A percentile compares a stretch with the other conserved stretches of the same genome.
Conservation (phyloP, 768 basidiomycete genomes). For the Suillus paluster region DNA sequence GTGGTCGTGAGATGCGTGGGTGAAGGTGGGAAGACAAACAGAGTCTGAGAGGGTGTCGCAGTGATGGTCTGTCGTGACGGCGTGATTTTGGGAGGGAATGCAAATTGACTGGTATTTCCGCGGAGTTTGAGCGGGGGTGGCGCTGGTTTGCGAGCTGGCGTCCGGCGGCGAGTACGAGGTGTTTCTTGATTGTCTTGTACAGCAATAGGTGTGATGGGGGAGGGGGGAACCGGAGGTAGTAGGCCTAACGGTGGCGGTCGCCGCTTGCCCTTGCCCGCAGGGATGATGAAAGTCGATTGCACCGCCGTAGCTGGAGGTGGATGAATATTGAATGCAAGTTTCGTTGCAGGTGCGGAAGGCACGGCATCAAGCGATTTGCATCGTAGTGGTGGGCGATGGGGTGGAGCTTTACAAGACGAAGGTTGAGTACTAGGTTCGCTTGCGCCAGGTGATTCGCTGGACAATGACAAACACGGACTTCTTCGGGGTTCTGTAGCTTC, state of each 20-base stretch:
- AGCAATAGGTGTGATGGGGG: constrained; percentile 60
- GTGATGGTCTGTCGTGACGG: constrained; percentile 30
- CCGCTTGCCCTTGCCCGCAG: constrained; percentile 53
- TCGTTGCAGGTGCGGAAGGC: constrained; percentile 62
- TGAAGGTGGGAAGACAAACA: constrained; percentile 88
- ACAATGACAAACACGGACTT: constrained; percentile 34
- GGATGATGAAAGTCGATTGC: constrained; percentile 53
- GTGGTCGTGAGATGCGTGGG: constrained; percentile 55
- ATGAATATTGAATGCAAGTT: constrained; percentile 54
- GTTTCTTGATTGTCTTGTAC: constrained; percentile 35
- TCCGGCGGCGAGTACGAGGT: constrained; percentile 45
- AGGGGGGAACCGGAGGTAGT: constrained; percentile 75
- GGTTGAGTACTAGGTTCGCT: constrained; percentile 34
- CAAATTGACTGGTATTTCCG: constrained; percentile 28
- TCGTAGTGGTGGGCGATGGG: constrained; percentile 11
- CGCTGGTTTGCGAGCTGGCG: constrained; percentile 56
- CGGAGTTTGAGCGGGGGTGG: constrained; percentile 62
- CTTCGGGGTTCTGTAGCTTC: constrained; percentile 38
- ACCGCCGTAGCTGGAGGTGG: constrained; percentile 58
- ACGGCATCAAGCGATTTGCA: constrained; percentile 30
- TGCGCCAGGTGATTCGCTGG: constrained; percentile 40
- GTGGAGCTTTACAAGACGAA: constrained; percentile 8
- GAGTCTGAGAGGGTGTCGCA: constrained; percentile 74
- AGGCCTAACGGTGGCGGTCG: constrained; percentile 64
- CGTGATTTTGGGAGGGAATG: constrained; percentile 28